phyloP scores from a whole-genome alignment of 176 grass and related monocot species.

The Eremochloa ophiuroides region DNA sequence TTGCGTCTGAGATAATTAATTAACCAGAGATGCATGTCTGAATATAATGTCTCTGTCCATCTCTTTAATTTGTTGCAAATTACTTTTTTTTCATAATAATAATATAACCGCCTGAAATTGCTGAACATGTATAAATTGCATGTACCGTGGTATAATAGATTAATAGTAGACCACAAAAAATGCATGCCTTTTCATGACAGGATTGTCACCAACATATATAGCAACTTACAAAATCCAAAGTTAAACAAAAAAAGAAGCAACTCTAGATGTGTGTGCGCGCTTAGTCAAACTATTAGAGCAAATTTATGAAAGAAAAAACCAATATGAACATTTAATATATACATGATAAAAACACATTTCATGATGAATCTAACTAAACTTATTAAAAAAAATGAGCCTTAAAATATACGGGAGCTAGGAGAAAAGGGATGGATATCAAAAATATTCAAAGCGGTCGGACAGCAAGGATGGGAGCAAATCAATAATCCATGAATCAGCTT shows the following conservation, averaged over 20 bases:
- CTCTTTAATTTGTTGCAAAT: background rate
- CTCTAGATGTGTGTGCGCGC: too few species aligned
- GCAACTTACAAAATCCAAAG: too few species aligned
- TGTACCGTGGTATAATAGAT: too few species aligned
- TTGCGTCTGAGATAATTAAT: background rate
- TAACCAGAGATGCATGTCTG: background rate
- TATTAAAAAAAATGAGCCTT: background rate
- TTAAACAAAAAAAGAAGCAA: too few species aligned
- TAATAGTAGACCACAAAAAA: too few species aligned
- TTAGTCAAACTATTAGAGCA: too few species aligned
- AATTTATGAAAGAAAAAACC: too few species aligned
- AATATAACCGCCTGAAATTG: background rate
- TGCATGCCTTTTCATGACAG: too few species aligned
- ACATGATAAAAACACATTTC: too few species aligned
- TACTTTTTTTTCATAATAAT: background rate
- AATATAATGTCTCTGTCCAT: background rate
- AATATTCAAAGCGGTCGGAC: background rate
- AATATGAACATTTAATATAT: too few species aligned
- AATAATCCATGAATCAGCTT: slow-evolving; percentile 11
- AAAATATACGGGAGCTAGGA: background rate
- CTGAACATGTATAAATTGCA: background rate
- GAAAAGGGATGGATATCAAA: background rate
- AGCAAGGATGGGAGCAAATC: slow-evolving; percentile 5
- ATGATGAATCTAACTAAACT: background rate
- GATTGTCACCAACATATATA: too few species aligned